phyloP scores from a whole-genome alignment of 176 grass and related monocot genomes.

The Eleusine indica region DNA sequence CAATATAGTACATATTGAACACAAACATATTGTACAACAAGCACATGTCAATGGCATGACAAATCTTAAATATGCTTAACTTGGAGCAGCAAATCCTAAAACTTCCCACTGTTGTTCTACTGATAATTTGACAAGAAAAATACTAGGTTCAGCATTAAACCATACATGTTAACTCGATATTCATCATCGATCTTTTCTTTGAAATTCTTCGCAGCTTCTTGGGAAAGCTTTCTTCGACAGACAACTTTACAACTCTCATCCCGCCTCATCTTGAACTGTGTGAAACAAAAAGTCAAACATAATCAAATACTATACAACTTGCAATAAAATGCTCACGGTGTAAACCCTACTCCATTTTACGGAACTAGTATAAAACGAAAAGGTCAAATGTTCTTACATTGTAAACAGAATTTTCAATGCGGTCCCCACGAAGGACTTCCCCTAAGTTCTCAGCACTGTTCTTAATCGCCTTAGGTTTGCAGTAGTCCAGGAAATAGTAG shows the following conservation, averaged over 20 bases:
- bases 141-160: constrained; percentile 4
- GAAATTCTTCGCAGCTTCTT: constrained; percentile 79
- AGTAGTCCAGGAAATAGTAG: constrained; percentile 88
- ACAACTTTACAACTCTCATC: constrained; percentile 71
- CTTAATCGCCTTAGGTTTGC: constrained; percentile 65
- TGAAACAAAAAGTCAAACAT: constrained; percentile 1
- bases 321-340: background rate
- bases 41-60: background rate
- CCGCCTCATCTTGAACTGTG: constrained; percentile 78
- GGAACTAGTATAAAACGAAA: background rate
- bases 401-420: constrained; percentile 84
- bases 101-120: background rate
- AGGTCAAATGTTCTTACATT: constrained; percentile 41
- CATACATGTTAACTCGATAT: constrained; percentile 87
- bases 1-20: constrained; percentile 6
- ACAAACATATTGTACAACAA: background rate
- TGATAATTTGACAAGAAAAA: constrained; percentile 16
- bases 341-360: background rate
- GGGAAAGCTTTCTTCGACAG: constrained; percentile 57
- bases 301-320: background rate
- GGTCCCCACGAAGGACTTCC: constrained; percentile 86
- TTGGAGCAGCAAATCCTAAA: background rate
- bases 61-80: background rate
- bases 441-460: constrained; percentile 86
- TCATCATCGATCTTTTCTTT: constrained; percentile 92